Percentiles rank a stretch among this genome's conserved stretches.
phyloP scores from a whole-genome alignment of 345 rosid genomes.

The Draba incana region DNA sequence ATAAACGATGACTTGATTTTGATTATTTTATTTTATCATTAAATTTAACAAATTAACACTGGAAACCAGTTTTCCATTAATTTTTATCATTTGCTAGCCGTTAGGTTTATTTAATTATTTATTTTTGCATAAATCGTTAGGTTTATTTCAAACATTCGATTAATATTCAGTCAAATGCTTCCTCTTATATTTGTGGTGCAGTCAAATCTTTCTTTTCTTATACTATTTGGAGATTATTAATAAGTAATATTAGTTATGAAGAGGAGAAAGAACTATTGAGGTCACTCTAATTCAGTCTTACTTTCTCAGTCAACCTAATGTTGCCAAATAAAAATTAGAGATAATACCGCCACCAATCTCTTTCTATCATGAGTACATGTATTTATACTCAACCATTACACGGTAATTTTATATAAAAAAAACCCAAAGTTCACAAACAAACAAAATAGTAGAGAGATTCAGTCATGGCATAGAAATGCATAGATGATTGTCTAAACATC shows the following conservation, averaged over 20 bases:
- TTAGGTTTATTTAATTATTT: no score
- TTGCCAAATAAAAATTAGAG: conserved; percentile 1
- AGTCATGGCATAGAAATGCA: conserved; percentile 65
- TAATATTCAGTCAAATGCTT: not conserved
- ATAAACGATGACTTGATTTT: no score
- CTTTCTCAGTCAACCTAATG: conserved; percentile 18
- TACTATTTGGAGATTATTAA: not conserved
- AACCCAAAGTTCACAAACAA: not conserved
- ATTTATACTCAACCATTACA: not conserved
- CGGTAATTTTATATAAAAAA: not conserved
- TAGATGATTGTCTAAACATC: conserved; percentile 61
- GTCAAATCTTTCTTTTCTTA: conserved; percentile 2
- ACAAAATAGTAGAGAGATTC: not conserved
- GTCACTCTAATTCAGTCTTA: conserved; percentile 14
- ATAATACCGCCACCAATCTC: conserved; percentile 9
- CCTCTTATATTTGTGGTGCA: not conserved
- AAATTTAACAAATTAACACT: no score
- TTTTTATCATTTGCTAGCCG: no score
- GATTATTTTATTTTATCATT: no score
- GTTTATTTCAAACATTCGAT: no score
- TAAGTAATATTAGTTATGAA: not conserved
- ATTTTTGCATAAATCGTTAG: no score
- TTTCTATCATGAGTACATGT: not conserved
- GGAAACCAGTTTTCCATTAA: no score
- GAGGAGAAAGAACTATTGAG: not conserved